Evolutionary conservation across 441 rosid species (phyloP).

Genomic region (Raphanus hybrid): DNA sequence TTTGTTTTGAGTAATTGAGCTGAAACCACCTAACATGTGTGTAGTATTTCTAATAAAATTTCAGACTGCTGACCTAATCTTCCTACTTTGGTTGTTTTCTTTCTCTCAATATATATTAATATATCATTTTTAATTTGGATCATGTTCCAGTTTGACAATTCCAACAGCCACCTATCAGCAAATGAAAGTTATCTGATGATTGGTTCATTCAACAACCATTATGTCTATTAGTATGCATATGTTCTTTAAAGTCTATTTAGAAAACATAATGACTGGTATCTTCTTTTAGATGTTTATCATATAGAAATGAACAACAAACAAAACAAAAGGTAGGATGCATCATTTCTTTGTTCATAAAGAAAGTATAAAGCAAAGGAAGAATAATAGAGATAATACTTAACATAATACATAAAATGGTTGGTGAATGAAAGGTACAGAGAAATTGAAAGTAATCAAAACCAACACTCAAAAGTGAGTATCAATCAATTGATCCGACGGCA

Average conservation of each 20-base stretch:
- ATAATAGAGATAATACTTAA: conserved; percentile 20
- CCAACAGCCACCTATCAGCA: not conserved
- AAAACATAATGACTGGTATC: not conserved
- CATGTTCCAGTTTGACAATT: not conserved
- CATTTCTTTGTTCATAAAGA: conserved; percentile 35
- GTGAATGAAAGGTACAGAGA: conserved; percentile 13
- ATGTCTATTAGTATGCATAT: not conserved
- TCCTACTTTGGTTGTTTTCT: conserved; percentile 5
- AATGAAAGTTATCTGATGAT: not conserved
- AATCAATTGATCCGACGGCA: conserved; percentile 87
- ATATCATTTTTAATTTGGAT: not conserved
- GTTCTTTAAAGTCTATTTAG: not conserved
- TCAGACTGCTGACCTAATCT: conserved; percentile 3
- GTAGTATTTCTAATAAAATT: not conserved
- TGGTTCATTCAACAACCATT: not conserved
- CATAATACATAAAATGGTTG: conserved; percentile 31
- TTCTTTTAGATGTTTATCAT: not conserved
- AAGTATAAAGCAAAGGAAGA: not conserved
- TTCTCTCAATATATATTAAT: not conserved
- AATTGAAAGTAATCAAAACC: conserved; percentile 1
- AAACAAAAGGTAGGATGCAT: not conserved
- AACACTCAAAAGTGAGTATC: not conserved
- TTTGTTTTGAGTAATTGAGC: not conserved
- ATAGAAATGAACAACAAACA: not conserved
- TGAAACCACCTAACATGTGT: conserved; percentile 1